Evolutionary conservation across 805 yeast species (phyloP), one percentile per base, ranked within the genome.

Genomic region (Pichia exigua): DNA sequence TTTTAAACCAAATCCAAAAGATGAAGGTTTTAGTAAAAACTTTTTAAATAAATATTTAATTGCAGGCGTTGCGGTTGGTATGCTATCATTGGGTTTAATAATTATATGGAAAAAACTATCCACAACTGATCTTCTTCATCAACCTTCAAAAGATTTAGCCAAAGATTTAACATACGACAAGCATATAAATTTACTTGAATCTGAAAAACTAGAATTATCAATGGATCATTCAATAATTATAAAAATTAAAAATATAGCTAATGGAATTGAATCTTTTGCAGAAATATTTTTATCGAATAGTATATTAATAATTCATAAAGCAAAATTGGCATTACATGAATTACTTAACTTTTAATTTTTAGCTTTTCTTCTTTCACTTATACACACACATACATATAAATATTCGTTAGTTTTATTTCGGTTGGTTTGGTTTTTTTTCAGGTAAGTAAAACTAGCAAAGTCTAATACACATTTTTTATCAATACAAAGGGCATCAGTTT

Each of bases 51-150:
- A 30, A 30, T 18, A 18, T 13, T 22, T 42, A 15, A 17, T 61
- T 20, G 38, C 62, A 12, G 67, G 69, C 2, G 54, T 64, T 7
- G 55, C 69, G 2, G 57, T 65, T 24, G 68, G 70, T 3, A 52
- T 62, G 46, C 54, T 65, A 18, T 60, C 69, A 27, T 41, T 66
- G n/a, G 62, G 69, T 9, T 18, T 65, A 13, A 53, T 62, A n/a
- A 43, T 63, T 24, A 49, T 65, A 15, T 65, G 64, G 62, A 59
- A 54, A 46, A 65, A 62, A 45, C 44, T 54, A 28, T 20, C 44
- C 10, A 18, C 45, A 18, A 44, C 18, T 12, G 47, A 45, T 17
- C 26, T 46, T 5, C 21, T 45, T 20, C 17, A 41, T 42, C n/a
- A n/a, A 18, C 41, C 41, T 38, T n/a, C 22, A 18, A 38, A 18